Evolutionary conservation across 1,139 yeast species (phyloP).

Genomic region (Blastobotrys malaysiensis): DNA sequence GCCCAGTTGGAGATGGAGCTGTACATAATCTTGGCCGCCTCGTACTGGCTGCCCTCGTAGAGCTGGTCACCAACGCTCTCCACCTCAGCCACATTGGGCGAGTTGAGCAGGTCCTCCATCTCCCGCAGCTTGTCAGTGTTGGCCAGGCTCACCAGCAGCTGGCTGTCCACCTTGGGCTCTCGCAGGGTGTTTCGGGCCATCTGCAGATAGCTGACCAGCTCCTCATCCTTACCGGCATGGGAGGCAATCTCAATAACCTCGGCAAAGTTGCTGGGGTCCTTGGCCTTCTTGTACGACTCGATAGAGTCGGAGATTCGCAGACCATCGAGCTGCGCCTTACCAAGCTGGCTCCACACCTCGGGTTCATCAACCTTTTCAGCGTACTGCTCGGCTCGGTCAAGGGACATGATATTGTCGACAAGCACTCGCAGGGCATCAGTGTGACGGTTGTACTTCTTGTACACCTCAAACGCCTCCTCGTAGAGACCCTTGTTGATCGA

Average conservation of each 20-base stretch:
- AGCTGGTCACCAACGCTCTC: conserved; percentile 90
- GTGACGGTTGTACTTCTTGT: conserved; percentile 76
- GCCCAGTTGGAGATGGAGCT: conserved; percentile 89
- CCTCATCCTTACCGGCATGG: conserved; percentile 95
- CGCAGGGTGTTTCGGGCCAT: conserved; percentile 95
- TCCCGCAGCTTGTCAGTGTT: conserved; percentile 68
- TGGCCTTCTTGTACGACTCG: conserved; percentile 74
- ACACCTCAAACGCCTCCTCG: conserved; percentile 94
- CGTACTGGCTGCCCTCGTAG: conserved; percentile 74
- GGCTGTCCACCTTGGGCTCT: conserved; percentile 91
- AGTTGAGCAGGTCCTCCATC: conserved; percentile 76
- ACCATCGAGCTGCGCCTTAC: conserved; percentile 94
- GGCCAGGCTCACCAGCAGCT: conserved; percentile 83
- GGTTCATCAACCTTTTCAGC: conserved; percentile 86
- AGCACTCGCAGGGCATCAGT: conserved; percentile 81
- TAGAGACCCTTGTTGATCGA: conserved; percentile 82
- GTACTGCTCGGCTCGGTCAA: conserved; percentile 90
- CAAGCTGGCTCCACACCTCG: conserved; percentile 91
- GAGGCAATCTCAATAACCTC: conserved; percentile 94
- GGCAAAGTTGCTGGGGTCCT: conserved; percentile 84
- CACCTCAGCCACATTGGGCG: conserved; percentile 89
- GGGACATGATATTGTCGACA: conserved; percentile 87
- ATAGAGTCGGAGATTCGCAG: conserved; percentile 89
- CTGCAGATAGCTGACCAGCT: conserved; percentile 74
- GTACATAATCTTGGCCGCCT: conserved; percentile 87